These are phyloP conservation scores for Gracilaria gracilis DNA, from an alignment of 23 red algal genomes.

Conservation along the genomic window DNA sequence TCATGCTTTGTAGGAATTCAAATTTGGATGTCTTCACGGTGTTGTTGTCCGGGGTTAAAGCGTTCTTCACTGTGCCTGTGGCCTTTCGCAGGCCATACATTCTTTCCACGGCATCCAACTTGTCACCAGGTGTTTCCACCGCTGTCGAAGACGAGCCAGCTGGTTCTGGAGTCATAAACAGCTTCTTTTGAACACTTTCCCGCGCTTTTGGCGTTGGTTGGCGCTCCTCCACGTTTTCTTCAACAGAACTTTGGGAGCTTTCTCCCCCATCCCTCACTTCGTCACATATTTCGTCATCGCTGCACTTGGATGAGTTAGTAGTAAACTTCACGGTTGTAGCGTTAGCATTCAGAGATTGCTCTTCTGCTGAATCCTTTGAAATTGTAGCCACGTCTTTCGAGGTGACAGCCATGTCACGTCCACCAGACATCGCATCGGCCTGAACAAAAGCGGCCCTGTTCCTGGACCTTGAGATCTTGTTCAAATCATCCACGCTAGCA, in stretches of 20 bases:
- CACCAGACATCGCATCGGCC: background rate
- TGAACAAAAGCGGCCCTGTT: background rate
- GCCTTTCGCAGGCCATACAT: constrained; percentile 24
- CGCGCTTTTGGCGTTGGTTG: background rate
- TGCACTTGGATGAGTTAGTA: background rate
- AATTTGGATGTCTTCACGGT: background rate
- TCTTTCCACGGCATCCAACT: constrained; percentile 12
- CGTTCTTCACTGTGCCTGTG: background rate
- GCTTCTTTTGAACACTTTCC: constrained; percentile 41
- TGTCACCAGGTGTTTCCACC: background rate
- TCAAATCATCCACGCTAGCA: background rate
- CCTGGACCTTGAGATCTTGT: background rate
- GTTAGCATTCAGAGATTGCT: background rate
- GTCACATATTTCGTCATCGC: background rate
- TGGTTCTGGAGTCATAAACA: constrained; percentile 54
- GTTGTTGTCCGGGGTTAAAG: background rate
- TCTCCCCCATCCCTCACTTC: background rate
- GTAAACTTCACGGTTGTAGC: background rate
- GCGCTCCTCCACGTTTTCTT: background rate
- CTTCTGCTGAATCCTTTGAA: background rate
- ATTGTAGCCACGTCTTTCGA: background rate
- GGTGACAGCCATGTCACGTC: background rate
- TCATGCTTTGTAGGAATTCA: background rate
- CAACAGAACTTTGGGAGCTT: background rate
- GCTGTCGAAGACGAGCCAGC: background rate